phyloP scores from a whole-genome alignment of 1,284 basidiomycete genomes.

The Naganishia cerealis region DNA sequence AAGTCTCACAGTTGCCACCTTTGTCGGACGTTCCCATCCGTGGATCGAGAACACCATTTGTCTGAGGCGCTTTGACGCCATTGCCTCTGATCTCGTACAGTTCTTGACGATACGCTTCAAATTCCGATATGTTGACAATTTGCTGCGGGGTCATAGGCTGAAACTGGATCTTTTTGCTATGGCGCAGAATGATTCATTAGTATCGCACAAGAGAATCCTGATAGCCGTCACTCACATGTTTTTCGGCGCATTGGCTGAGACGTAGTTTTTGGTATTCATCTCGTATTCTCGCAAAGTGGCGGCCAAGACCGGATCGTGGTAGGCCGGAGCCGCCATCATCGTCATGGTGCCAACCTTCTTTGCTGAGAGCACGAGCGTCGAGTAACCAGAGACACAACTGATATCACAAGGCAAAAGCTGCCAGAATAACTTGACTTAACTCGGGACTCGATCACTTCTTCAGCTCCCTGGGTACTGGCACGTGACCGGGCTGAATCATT shows the following conservation, averaged over 20 bases:
- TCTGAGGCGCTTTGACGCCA: conserved; percentile 66
- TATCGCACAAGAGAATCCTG: neutral
- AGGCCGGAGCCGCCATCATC: conserved; percentile 17
- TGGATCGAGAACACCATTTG: conserved; percentile 84
- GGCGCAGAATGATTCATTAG: conserved; percentile 10
- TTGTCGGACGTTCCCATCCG: conserved; percentile 96
- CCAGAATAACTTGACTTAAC: neutral
- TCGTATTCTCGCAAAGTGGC: conserved; percentile 19
- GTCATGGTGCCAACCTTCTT: conserved; percentile 16
- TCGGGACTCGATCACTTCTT: neutral
- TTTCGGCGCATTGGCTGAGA: conserved; percentile 83
- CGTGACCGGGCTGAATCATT: neutral
- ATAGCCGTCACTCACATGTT: conserved; percentile 69
- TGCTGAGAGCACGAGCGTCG: neutral
- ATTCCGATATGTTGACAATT: conserved; percentile 88
- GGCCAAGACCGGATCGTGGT: conserved; percentile 12
- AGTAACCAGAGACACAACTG: neutral
- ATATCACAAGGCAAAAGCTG: neutral
- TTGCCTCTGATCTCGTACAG: conserved; percentile 67
- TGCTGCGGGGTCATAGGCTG: conserved; percentile 87
- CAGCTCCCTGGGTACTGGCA: neutral
- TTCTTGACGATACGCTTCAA: conserved; percentile 87
- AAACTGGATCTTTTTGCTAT: conserved; percentile 90
- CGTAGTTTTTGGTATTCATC: conserved; percentile 66
- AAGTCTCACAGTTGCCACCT: conserved; percentile 87